These are phyloP conservation scores for thale cress (Arabidopsis thaliana) DNA, from an alignment of 345 rosid species.

Conservation along the genomic window TAIR10.1 NC_003075.7:14578501-14579000, in stretches of 20 bases:
- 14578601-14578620: constrained; percentile 29
- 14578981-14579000: neutral
- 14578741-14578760: neutral
- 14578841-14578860: neutral
- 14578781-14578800: neutral
- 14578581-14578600: constrained; percentile 25
- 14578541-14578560: neutral
- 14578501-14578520: neutral
- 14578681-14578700: constrained; percentile 14
- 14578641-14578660: neutral
- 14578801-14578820: neutral
- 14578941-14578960: neutral
- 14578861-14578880: neutral
- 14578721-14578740: constrained; percentile 38
- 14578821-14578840: neutral
- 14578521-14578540: constrained; percentile 6
- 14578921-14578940: neutral
- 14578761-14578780: neutral
- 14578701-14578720: constrained; percentile 37
- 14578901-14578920: neutral
- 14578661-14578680: neutral
- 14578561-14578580: constrained; percentile 43
- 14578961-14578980: neutral
- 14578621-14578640: constrained; percentile 1
- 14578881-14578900: neutral